These are phyloP conservation scores for Casuarina cunninghamiana DNA, from an alignment of 306 rosid genomes.

Conservation along the genomic window DNA sequence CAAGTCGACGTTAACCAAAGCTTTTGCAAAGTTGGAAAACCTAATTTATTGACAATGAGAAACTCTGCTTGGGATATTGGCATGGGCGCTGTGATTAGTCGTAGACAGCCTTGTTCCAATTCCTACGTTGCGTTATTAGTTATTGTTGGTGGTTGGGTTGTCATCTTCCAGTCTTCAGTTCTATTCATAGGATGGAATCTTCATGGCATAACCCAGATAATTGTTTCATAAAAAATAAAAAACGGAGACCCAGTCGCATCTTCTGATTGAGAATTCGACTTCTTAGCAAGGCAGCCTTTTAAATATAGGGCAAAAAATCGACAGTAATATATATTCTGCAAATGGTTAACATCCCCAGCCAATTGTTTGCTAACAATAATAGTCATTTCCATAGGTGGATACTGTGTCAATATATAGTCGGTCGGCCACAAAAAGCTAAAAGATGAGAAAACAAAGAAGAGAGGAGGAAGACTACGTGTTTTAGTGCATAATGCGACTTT, in stretches of 20 bases:
- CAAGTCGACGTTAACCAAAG: neutral
- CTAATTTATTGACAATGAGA: neutral
- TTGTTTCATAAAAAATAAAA: neutral
- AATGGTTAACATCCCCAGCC: neutral
- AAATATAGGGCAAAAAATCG: neutral
- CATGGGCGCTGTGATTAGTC: neutral
- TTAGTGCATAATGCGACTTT: no score
- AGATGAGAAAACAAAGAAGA: no score
- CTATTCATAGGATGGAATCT: constrained; percentile 12
- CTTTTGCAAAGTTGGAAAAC: neutral
- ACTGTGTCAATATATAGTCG: neutral
- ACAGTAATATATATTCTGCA: neutral
- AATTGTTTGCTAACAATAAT: neutral
- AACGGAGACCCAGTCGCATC: neutral
- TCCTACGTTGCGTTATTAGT: neutral
- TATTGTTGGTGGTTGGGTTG: constrained; percentile 14
- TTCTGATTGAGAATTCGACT: neutral
- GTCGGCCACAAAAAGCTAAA: neutral
- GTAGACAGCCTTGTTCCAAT: neutral
- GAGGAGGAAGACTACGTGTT: no score
- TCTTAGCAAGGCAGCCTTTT: neutral
- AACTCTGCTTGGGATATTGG: neutral
- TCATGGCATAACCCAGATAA: constrained; percentile 7
- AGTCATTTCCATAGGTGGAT: no score
- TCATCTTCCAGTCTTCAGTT: constrained; percentile 23